Evolutionary conservation across 139 green algal species (phyloP).

Genomic region (Haematococcus sp.): DNA sequence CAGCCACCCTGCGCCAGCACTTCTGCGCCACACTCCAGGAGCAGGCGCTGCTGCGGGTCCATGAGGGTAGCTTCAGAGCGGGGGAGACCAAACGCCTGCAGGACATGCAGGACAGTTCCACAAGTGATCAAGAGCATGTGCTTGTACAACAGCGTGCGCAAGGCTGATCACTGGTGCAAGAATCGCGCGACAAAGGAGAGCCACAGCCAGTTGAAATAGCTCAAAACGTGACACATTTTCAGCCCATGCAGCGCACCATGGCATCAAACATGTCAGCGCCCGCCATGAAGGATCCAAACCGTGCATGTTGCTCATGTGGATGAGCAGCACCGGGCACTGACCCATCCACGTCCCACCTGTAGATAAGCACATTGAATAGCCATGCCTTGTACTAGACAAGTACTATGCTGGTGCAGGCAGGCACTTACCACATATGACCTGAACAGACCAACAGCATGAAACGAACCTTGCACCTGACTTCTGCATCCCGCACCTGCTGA

Average conservation of each 20-base stretch:
- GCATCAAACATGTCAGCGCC: conserved; percentile 70
- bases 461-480: too few species aligned
- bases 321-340: not conserved
- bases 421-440: too few species aligned
- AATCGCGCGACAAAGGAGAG: too few species aligned
- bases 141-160: not conserved
- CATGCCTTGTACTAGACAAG: too few species aligned
- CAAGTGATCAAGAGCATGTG: too few species aligned
- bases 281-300: conserved; percentile 66
- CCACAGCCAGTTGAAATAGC: too few species aligned
- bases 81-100: conserved; percentile 56
- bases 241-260: not conserved
- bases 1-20: conserved; percentile 52
- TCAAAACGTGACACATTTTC: too few species aligned
- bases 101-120: too few species aligned
- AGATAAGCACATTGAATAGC: conserved; percentile 31
- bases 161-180: conserved; percentile 17
- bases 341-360: conserved; percentile 48
- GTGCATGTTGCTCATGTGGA: conserved; percentile 8
- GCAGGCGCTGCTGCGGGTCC: conserved; percentile 79
- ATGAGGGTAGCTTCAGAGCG: conserved; percentile 62
- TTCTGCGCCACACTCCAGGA: conserved; percentile 42
- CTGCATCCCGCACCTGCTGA: too few species aligned
- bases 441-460: too few species aligned
- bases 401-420: too few species aligned